These are phyloP conservation scores for Cyclanthera cordifolia DNA, from an alignment of 306 rosid species.

Conservation along the genomic window DNA sequence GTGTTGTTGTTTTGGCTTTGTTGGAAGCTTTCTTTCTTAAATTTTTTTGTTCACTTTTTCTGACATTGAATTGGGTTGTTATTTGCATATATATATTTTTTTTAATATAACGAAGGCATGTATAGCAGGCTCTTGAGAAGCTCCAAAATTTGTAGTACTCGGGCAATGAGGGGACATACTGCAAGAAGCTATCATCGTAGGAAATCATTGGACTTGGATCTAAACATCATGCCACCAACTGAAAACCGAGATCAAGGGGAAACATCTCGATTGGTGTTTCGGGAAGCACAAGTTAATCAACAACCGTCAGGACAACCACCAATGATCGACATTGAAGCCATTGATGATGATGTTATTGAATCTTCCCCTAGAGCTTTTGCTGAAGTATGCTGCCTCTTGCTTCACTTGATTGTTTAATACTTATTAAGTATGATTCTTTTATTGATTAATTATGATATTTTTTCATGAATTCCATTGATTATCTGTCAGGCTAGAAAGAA, in stretches of 20 bases:
- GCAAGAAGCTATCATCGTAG: slow-evolving; percentile 29
- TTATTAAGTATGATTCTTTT: not conserved
- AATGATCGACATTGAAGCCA: slow-evolving; percentile 68
- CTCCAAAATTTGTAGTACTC: slow-evolving; percentile 22
- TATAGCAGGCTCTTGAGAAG: slow-evolving; percentile 12
- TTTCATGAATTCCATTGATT: slow-evolving; percentile 8
- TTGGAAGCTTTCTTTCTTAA: not conserved
- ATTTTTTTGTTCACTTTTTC: slow-evolving; percentile 3
- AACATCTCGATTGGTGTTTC: slow-evolving; percentile 21
- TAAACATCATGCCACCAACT: slow-evolving; percentile 36
- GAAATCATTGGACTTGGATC: slow-evolving; percentile 35
- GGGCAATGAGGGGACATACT: slow-evolving; percentile 17
- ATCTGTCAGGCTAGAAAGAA: slow-evolving; percentile 63
- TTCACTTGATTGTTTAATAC: slow-evolving; percentile 1
- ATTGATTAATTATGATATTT: slow-evolving; percentile 7
- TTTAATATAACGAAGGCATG: not conserved
- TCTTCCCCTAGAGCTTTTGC: slow-evolving; percentile 73
- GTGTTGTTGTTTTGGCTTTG: not conserved
- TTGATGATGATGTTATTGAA: slow-evolving; percentile 80
- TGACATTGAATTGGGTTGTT: not conserved
- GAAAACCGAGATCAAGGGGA: slow-evolving; percentile 36
- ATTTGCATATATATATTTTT: not conserved
- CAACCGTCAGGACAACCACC: slow-evolving; percentile 24
- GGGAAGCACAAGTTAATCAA: slow-evolving; percentile 15
- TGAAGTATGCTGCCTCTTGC: slow-evolving; percentile 33